These are phyloP conservation scores for Aegilops tauschii DNA, from an alignment of 176 grass and related monocot species.

Conservation along the genomic window DNA sequence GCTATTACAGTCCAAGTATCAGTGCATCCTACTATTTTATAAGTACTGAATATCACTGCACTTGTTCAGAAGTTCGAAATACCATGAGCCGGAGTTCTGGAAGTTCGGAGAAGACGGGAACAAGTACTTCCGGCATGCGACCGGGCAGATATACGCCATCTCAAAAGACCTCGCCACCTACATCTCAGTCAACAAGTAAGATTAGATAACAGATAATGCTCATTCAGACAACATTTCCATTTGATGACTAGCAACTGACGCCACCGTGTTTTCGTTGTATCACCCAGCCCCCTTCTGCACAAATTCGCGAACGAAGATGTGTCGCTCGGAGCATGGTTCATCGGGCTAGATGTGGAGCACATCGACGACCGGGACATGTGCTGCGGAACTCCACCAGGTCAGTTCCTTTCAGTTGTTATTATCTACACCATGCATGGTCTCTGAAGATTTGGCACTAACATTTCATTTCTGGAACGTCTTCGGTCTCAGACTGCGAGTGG, in stretches of 20 bases:
- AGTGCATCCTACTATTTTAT: not conserved
- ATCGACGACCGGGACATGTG: constrained; percentile 88
- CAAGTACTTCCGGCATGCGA: constrained; percentile 89
- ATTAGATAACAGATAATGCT: not conserved
- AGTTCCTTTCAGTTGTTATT: constrained; percentile 23
- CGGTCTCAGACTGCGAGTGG: constrained; percentile 74
- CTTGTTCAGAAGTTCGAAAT: constrained; percentile 63
- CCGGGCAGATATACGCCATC: constrained; percentile 79
- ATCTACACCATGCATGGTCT: not conserved
- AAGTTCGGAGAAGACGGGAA: constrained; percentile 96
- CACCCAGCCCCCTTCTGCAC: constrained; percentile 71
- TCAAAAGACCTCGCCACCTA: constrained; percentile 93
- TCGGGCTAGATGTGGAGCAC: constrained; percentile 91
- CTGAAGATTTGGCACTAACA: not conserved
- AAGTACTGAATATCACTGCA: not conserved
- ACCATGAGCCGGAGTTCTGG: constrained; percentile 92
- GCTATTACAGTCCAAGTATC: not conserved
- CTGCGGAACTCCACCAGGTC: constrained; percentile 81
- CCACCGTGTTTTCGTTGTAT: not conserved
- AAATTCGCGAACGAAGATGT: constrained; percentile 95
- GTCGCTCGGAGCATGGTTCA: constrained; percentile 82
- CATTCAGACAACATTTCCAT: not conserved
- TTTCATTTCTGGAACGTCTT: constrained; percentile 14
- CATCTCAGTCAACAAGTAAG: constrained; percentile 94
- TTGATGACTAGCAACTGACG: constrained; percentile 21